These are phyloP conservation scores for Claviceps sp. DNA, from an alignment of 2,329 filamentous ascomycete genomes.

Conservation along the genomic window DNA sequence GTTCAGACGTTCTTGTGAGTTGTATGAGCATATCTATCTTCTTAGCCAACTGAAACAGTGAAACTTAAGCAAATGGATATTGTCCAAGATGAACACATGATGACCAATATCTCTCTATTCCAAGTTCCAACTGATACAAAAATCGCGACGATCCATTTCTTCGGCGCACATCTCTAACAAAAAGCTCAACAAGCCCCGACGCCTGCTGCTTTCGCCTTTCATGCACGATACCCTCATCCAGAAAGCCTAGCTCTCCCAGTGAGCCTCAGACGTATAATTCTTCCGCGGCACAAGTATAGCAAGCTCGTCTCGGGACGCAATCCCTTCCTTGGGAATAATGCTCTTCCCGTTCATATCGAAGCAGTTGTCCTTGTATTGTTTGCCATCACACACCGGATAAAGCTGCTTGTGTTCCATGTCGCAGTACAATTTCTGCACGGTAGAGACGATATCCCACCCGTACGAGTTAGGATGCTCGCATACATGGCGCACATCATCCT, in stretches of 20 bases:
- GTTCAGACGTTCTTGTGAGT: no score
- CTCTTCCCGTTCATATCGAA: constrained; percentile 7
- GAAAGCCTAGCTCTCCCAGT: neutral
- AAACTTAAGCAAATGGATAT: no score
- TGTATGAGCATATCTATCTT: no score
- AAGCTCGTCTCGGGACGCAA: neutral
- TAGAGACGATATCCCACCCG: constrained; percentile 20
- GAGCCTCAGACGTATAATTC: neutral
- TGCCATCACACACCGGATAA: constrained; percentile 14
- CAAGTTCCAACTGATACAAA: no score
- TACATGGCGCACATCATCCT: constrained; percentile 17
- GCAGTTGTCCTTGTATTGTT: constrained; percentile 6
- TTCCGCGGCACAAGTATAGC: neutral
- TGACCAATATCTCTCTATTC: no score
- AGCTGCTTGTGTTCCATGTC: constrained; percentile 17
- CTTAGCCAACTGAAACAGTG: no score
- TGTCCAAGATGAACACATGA: no score
- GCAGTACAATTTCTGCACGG: constrained; percentile 17
- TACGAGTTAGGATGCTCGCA: constrained; percentile 16
- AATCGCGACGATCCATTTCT: no score
- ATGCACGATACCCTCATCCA: neutral
- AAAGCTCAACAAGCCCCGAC: no score
- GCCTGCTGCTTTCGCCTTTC: no score
- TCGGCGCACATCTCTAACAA: no score
- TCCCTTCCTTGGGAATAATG: neutral